Conservation (phyloP, 129 eudicot genomes). For the Logfia minima region DNA sequence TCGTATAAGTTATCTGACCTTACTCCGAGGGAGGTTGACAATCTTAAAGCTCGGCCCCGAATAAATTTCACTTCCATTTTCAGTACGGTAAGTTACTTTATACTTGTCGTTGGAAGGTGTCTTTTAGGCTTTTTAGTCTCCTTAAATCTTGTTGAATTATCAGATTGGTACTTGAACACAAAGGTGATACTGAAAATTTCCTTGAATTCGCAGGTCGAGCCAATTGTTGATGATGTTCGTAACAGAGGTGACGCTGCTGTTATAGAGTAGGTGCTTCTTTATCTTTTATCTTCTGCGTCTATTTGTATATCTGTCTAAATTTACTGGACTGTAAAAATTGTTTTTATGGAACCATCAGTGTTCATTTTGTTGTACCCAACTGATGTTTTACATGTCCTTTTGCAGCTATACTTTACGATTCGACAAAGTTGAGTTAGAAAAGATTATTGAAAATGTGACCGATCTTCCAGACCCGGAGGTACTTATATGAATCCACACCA, state of each 20-base stretch:
- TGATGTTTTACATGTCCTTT: conserved; percentile 13
- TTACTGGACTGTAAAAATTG: background rate
- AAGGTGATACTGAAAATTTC: conserved; percentile 6
- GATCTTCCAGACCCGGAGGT: conserved; percentile 95
- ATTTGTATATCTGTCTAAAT: conserved; percentile 2
- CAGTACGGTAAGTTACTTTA: conserved; percentile 50
- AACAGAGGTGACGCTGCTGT: conserved; percentile 91
- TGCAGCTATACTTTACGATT: conserved; percentile 78
- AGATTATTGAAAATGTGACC: conserved; percentile 62
- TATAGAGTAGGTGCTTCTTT: conserved; percentile 69
- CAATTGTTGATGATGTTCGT: conserved; percentile 95
- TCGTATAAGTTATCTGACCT: conserved; percentile 85
- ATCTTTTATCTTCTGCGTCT: background rate
- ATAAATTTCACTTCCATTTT: conserved; percentile 89
- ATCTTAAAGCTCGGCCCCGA: conserved; percentile 90
- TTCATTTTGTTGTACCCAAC: conserved; percentile 8
- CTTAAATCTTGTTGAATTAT: conserved; percentile 7
- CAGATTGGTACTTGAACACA: background rate
- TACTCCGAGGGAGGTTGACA: conserved; percentile 56
- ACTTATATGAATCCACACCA: conserved; percentile 12
- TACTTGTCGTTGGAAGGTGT: background rate
- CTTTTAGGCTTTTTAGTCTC: background rate
- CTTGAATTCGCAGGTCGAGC: conserved; percentile 62
- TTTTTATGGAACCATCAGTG: background rate
- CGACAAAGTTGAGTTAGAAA: conserved; percentile 81